Conservation (phyloP, 192 early-diverging fungal genomes). For the Entomortierella lignicola region DNA sequence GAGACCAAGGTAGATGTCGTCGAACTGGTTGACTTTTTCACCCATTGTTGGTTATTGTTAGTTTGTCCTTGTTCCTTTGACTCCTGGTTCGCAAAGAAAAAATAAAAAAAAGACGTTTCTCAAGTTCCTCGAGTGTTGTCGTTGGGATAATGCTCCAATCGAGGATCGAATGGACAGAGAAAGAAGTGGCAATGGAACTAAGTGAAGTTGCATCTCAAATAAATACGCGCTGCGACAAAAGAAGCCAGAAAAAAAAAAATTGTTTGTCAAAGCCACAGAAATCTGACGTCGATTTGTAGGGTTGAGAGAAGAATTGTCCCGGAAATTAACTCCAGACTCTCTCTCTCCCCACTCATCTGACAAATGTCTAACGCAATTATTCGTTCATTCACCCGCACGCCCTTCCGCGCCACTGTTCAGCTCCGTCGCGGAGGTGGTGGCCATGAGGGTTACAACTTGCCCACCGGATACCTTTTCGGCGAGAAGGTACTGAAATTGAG, state of each 20-base stretch:
- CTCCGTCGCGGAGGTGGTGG: conserved; percentile 70
- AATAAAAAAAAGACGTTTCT: too few relatives aligned
- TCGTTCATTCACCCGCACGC: conserved; percentile 59
- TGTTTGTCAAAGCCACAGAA: neutral
- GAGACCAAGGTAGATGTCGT: conserved; percentile 64
- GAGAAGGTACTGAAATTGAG: conserved; percentile 68
- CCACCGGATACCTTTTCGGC: conserved; percentile 79
- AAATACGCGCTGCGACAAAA: neutral
- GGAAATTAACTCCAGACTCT: neutral
- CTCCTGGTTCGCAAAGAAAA: too few relatives aligned
- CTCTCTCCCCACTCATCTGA: neutral
- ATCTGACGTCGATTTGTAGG: neutral
- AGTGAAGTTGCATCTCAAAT: neutral
- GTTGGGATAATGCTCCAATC: neutral
- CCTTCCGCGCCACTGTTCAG: conserved; percentile 47
- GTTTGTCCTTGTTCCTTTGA: neutral
- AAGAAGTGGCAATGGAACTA: neutral
- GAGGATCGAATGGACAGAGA: neutral
- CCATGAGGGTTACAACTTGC: conserved; percentile 73
- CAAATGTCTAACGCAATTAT: conserved; percentile 54
- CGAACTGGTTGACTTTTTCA: conserved; percentile 62
- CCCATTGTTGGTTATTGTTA: conserved; percentile 33
- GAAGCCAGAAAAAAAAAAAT: neutral
- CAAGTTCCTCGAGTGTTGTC: neutral
- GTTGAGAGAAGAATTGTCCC: too few relatives aligned